Percentiles rank a stretch among this genome's conserved stretches.
phyloP scores from a whole-genome alignment of 352 stramenopile genomes.

The Phytophthora pini region DNA sequence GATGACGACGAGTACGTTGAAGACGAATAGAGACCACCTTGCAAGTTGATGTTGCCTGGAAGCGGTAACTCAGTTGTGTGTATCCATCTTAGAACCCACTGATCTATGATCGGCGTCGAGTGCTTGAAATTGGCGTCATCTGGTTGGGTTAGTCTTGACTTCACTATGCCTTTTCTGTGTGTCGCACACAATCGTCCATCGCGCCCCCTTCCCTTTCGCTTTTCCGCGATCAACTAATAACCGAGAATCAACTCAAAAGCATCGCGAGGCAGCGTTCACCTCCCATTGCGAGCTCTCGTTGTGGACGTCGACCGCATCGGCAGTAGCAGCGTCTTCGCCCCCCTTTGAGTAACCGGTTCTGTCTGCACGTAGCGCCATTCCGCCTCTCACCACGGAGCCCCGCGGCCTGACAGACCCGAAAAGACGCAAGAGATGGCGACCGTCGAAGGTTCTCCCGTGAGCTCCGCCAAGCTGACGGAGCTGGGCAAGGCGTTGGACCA shows the following conservation, averaged over 20 bases:
- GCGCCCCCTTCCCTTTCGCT: conserved; percentile 21
- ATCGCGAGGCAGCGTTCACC: conserved; percentile 6
- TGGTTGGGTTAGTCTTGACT: neutral
- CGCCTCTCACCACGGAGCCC: conserved; percentile 8
- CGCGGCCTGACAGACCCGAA: conserved; percentile 5
- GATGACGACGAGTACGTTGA: conserved; percentile 33
- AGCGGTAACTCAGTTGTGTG: neutral
- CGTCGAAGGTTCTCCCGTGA: conserved; percentile 44
- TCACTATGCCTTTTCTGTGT: conserved; percentile 5
- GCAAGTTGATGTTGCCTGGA: neutral
- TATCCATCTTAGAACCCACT: neutral
- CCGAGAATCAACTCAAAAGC: conserved; percentile 16
- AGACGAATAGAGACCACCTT: conserved; percentile 34
- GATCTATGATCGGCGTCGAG: no score
- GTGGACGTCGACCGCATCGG: neutral
- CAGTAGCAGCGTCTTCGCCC: neutral
- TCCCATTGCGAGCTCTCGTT: neutral
- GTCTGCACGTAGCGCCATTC: neutral
- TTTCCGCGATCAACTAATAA: conserved; percentile 22
- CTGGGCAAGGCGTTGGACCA: conserved; percentile 80
- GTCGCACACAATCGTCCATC: conserved; percentile 24
- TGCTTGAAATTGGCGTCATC: no score
- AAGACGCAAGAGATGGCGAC: conserved; percentile 40
- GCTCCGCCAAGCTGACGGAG: conserved; percentile 70
- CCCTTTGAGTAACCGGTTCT: neutral